Conservation (phyloP, 2,329 filamentous ascomycete species). For the Aspergillus piperis region DNA sequence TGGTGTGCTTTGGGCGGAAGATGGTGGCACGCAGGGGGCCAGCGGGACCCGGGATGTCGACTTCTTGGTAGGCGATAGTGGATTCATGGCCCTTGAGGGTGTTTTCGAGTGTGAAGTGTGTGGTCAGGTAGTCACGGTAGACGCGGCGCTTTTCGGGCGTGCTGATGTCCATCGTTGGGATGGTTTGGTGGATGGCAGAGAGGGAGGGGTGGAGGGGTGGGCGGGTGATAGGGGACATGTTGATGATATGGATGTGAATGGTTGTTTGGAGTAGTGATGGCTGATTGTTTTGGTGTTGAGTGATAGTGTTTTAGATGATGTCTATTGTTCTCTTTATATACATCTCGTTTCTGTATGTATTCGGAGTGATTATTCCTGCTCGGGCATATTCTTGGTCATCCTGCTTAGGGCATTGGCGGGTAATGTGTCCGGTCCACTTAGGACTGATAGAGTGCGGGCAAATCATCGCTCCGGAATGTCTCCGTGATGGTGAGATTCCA, state of each 20-base stretch:
- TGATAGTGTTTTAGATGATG: neutral
- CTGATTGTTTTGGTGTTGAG: neutral
- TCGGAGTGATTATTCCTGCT: too few species aligned
- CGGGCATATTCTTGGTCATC: too few species aligned
- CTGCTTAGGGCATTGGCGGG: too few species aligned
- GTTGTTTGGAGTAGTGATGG: too few species aligned
- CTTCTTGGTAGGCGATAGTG: neutral
- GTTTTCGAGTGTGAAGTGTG: neutral
- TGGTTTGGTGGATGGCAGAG: neutral
- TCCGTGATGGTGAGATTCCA: too few species aligned
- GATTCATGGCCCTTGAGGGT: neutral
- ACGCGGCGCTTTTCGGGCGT: neutral
- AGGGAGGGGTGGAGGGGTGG: neutral
- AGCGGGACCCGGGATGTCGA: neutral
- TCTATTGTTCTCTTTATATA: neutral
- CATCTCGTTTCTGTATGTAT: neutral
- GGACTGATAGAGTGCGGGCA: too few species aligned
- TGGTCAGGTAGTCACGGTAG: neutral
- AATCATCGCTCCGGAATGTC: too few species aligned
- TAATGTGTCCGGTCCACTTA: too few species aligned
- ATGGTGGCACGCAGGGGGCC: neutral
- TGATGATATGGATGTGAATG: too few species aligned
- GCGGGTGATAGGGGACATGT: neutral
- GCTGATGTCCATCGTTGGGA: neutral
- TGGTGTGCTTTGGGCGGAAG: neutral